Base-by-base conservation (phyloP, 495 filamentous ascomycete genomes). In the Aspergillus conjunctus region DNA sequence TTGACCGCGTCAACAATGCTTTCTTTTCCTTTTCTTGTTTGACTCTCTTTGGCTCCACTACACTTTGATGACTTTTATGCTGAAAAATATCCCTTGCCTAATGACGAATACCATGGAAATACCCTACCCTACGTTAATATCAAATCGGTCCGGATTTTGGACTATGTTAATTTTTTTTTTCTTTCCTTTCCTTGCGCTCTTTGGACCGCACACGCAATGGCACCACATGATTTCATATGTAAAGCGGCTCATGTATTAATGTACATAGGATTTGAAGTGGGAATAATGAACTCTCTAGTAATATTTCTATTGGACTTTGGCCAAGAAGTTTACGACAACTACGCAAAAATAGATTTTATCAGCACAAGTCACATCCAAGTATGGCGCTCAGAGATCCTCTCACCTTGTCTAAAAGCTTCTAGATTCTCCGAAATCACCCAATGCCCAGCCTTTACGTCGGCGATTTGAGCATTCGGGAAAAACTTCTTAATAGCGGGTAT, bases 401-500 rank as follows among this genome's bases (percentile, higher is more conserved):
- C 72, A 95, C 91, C 89, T 79, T 85, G 77, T 68, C 88, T 81
- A 68, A 98, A 98, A 3, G 78, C 88, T 69, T 93, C 88, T 0
- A 94, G 94, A 58, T 92, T 90, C 79, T 97, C 93, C 9, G 90
- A 91, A 63, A 94, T 93, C 0, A 98, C 77, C 93, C 94, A 97
- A 69, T 98, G 93, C 0, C 94, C 94, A 4, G 88, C 83, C n/a
- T 97, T 90, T 34, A 97, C 83, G 76, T 96, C 92, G 12, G 81
- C 84, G 34, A 97, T 69, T 66, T 84, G 73, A 59, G 97, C 93
- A 41, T 81, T 77, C 33, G 93, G 93, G 70, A 97, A 98, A 72
- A 97, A 97, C 60, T 82, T 80, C 21, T 92, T 94, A 60, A 96
- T 91, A 9, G 89, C 74, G 9, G 93, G 92, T 32, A 98, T 71